Percentiles rank a stretch among this genome's conserved stretches.
phyloP scores from a whole-genome alignment of 2,329 filamentous ascomycete species.

The Macrophomina tecta region DNA sequence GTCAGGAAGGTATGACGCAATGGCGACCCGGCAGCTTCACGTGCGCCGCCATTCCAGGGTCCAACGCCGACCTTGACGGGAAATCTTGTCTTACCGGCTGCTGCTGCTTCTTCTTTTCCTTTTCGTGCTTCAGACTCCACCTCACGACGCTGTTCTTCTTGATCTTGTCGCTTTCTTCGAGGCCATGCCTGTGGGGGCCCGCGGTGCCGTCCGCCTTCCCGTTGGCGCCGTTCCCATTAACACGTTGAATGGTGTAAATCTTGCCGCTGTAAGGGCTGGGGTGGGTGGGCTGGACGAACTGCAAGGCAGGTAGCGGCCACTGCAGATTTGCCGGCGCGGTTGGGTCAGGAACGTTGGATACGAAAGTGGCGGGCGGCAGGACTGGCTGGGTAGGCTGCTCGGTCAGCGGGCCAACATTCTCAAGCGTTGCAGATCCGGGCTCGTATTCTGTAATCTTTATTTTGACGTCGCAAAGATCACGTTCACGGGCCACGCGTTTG shows the following conservation, averaged over 20 bases:
- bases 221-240: slow-evolving; percentile 77
- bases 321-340: background rate
- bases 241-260: slow-evolving; percentile 74
- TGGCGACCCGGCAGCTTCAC: slow-evolving; percentile 8
- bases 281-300: background rate
- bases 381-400: background rate
- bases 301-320: slow-evolving; percentile 18
- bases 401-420: slow-evolving; percentile 16
- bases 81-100: slow-evolving; percentile 12
- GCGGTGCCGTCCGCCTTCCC: slow-evolving; percentile 72
- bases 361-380: background rate
- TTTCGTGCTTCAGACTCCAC: slow-evolving; percentile 67
- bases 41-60: background rate
- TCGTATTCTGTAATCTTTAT: slow-evolving; percentile 84
- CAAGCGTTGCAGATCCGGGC: slow-evolving; percentile 22
- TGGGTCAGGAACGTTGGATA: background rate
- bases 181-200: slow-evolving; percentile 75
- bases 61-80: slow-evolving; percentile 6
- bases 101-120: slow-evolving; percentile 64
- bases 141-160: slow-evolving; percentile 81
- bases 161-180: slow-evolving; percentile 77
- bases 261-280: slow-evolving; percentile 30
- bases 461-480: slow-evolving; percentile 84
- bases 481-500: slow-evolving; percentile 74
- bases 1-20: slow-evolving; percentile 23